phyloP scores from a whole-genome alignment of 2,329 filamentous ascomycete genomes.

The Aspergillus sp. region DNA sequence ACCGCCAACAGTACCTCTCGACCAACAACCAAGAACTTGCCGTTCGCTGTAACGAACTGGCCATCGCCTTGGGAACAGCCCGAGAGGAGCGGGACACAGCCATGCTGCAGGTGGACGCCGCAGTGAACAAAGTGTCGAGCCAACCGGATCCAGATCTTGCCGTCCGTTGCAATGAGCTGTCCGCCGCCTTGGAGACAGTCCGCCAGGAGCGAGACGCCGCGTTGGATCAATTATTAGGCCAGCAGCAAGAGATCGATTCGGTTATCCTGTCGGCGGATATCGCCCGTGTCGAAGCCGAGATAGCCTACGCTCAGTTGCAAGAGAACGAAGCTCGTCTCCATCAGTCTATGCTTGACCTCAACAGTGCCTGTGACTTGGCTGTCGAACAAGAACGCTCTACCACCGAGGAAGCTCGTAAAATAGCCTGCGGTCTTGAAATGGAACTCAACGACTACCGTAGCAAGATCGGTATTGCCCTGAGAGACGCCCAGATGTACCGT shows the following conservation, averaged over 20 bases:
- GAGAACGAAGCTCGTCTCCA: constrained; percentile 1
- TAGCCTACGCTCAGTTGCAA: not conserved
- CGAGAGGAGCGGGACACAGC: constrained; percentile 3
- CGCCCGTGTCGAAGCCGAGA: constrained; percentile 4
- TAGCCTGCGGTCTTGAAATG: not conserved
- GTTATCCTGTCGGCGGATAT: not conserved
- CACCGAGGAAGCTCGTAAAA: not conserved
- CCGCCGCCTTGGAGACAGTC: not conserved
- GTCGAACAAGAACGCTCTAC: constrained; percentile 4
- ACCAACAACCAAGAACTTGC: not conserved
- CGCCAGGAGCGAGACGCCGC: constrained; percentile 3
- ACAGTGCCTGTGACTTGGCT: constrained; percentile 4
- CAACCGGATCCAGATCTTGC: not conserved
- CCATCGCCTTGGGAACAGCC: not conserved
- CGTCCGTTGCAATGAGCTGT: not conserved
- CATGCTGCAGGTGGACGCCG: not conserved
- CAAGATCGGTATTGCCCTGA: constrained; percentile 5
- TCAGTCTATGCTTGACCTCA: constrained; percentile 5
- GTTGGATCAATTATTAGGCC: not conserved
- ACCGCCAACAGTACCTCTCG: not conserved
- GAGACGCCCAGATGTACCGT: constrained; percentile 7
- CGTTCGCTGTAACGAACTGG: no score
- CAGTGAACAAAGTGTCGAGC: no score
- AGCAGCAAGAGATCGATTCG: constrained; percentile 2
- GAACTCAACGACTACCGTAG: constrained; percentile 4